A percentile compares a stretch with the other conserved stretches of the same genome.
These are phyloP conservation scores for Phytophthora foliorum DNA, from an alignment of 352 stramenopile species.

Conservation along the genomic window DNA sequence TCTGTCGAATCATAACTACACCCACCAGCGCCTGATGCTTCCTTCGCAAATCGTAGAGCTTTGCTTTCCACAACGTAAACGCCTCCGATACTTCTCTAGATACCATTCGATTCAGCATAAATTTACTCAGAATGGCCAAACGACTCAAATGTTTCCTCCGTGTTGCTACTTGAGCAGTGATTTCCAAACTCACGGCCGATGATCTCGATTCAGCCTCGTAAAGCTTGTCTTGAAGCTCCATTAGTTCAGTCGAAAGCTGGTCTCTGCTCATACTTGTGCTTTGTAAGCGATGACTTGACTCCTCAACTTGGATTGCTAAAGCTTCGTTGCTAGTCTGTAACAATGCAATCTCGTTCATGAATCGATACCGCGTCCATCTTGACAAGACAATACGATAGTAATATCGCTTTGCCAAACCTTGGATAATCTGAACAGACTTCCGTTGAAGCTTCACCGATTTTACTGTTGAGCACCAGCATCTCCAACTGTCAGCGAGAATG, in stretches of 20 bases:
- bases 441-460: slow-evolving; percentile 13
- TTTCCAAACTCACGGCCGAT: slow-evolving; percentile 5
- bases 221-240: slow-evolving; percentile 26
- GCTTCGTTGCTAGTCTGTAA: slow-evolving; percentile 17
- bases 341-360: slow-evolving; percentile 17
- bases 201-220: slow-evolving; percentile 19
- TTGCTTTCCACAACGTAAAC: slow-evolving; percentile 42
- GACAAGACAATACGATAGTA: slow-evolving; percentile 33
- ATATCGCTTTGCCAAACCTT: slow-evolving; percentile 13
- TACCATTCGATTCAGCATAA: slow-evolving; percentile 27
- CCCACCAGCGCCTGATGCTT: slow-evolving; percentile 15
- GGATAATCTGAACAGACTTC: slow-evolving; percentile 6
- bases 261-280: slow-evolving; percentile 20
- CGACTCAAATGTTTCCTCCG: slow-evolving; percentile 10
- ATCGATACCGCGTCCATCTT: slow-evolving; percentile 36
- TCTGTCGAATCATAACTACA: slow-evolving; percentile 25
- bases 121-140: slow-evolving; percentile 15
- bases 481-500: slow-evolving; percentile 14
- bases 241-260: slow-evolving; percentile 26
- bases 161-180: neutral
- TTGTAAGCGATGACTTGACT: slow-evolving; percentile 16
- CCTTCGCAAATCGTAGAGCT: neutral
- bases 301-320: slow-evolving; percentile 18
- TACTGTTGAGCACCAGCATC: slow-evolving; percentile 21
- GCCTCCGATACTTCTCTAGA: slow-evolving; percentile 21